Percentiles rank a stretch among this genome's conserved stretches.
Conservation (phyloP, 2,329 filamentous ascomycete species). For the Clonostachys chloroleuca region DNA sequence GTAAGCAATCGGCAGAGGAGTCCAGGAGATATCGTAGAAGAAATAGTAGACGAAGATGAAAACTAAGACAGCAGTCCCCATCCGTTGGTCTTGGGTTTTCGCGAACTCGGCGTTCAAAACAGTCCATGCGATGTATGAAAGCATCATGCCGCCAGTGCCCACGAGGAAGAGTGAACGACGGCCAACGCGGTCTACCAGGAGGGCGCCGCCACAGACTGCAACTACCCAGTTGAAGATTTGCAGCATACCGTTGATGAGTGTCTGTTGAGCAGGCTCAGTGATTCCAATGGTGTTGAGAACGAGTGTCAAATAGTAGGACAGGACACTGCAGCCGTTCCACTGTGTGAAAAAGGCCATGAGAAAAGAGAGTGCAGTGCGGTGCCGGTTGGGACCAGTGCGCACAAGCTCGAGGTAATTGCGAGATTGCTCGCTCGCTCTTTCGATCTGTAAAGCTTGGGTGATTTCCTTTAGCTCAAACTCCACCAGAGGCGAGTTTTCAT, state of each 20-base stretch:
- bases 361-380: too few species aligned
- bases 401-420: too few species aligned
- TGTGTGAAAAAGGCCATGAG: too few species aligned
- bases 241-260: conserved; percentile 30
- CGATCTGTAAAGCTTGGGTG: too few species aligned
- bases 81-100: conserved; percentile 14
- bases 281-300: conserved; percentile 27
- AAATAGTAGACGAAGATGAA: conserved; percentile 43
- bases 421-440: too few species aligned
- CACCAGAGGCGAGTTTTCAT: too few species aligned
- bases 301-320: conserved; percentile 17
- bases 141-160: conserved; percentile 26
- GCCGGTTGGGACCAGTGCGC: too few species aligned
- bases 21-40: conserved; percentile 39
- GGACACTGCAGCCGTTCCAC: too few species aligned
- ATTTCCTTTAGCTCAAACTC: too few species aligned
- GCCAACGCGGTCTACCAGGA: conserved; percentile 34
- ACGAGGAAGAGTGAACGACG: conserved; percentile 33
- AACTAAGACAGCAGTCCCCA: conserved; percentile 39
- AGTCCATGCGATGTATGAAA: conserved; percentile 30
- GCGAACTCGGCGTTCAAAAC: conserved; percentile 23
- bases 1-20: conserved; percentile 39
- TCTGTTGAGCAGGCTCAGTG: conserved; percentile 24
- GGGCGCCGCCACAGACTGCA: conserved; percentile 22
- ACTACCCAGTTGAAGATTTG: conserved; percentile 33